These are phyloP conservation scores for Coemansia sp. DNA, from an alignment of 192 early-diverging fungal genomes.

Conservation along the genomic window DNA sequence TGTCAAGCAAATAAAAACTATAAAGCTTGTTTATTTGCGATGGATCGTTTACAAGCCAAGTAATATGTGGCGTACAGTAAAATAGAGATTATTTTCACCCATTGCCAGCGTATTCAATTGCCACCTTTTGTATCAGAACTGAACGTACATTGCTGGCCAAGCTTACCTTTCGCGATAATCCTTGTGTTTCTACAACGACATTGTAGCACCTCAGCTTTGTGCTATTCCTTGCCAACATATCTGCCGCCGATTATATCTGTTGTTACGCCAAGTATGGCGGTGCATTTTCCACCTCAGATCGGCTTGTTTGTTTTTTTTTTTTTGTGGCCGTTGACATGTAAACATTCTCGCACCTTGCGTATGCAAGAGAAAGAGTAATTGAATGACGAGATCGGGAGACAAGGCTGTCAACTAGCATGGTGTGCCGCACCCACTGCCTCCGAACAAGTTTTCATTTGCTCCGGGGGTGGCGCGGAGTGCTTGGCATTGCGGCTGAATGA, in stretches of 20 bases:
- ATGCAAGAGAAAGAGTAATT: not conserved
- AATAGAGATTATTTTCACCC: not conserved
- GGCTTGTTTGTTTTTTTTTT: constrained; percentile 7
- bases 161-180: constrained; percentile 7
- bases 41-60: not conserved
- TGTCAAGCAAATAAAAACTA: not conserved
- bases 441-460: not conserved
- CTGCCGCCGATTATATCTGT: constrained; percentile 1
- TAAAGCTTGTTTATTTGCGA: not conserved
- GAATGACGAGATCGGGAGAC: not conserved
- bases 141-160: not conserved
- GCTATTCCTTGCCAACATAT: not conserved
- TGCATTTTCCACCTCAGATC: not conserved
- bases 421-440: not conserved
- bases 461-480: constrained; percentile 1
- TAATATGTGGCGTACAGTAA: not conserved
- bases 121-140: not conserved
- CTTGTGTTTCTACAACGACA: not conserved
- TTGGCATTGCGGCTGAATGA: constrained; percentile 7
- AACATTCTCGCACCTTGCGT: not conserved
- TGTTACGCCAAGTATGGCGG: constrained; percentile 1
- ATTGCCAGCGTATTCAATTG: not conserved
- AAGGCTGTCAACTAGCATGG: not conserved
- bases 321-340: not conserved
- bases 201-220: constrained; percentile 1